Percentiles rank a stretch among this genome's conserved stretches.
Evolutionary conservation across 805 yeast genomes (phyloP).

Genomic region (Candida lessepsii): DNA sequence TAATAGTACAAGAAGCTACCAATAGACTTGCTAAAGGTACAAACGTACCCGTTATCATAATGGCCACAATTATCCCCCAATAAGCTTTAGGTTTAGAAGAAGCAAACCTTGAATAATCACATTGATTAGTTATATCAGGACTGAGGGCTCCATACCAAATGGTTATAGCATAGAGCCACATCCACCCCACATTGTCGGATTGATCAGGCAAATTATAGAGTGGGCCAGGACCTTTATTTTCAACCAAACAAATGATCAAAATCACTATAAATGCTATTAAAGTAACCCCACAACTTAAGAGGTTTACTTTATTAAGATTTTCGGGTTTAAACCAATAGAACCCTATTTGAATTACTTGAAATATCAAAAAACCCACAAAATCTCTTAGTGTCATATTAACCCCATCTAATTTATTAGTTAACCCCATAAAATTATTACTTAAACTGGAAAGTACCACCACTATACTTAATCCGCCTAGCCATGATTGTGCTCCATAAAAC

Average conservation of each 20-base stretch:
- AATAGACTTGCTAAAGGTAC: slow-evolving; percentile 48
- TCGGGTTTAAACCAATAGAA: slow-evolving; percentile 46
- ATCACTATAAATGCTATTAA: slow-evolving; percentile 40
- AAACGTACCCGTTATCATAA: slow-evolving; percentile 39
- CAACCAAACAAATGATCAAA: slow-evolving; percentile 23
- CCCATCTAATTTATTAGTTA: slow-evolving; percentile 37
- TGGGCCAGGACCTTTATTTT: slow-evolving; percentile 31
- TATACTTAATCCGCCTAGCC: slow-evolving; percentile 46
- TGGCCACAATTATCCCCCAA: slow-evolving; percentile 29
- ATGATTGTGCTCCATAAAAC: slow-evolving; percentile 48
- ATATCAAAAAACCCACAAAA: slow-evolving; percentile 43
- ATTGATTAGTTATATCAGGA: slow-evolving; percentile 39
- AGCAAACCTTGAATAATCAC: slow-evolving; percentile 39
- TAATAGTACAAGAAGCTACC: slow-evolving; percentile 43
- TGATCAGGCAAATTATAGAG: slow-evolving; percentile 9
- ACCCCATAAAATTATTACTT: slow-evolving; percentile 35
- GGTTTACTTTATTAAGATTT: slow-evolving; percentile 29
- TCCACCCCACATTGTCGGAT: slow-evolving; percentile 31
- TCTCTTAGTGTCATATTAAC: slow-evolving; percentile 42
- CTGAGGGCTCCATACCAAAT: slow-evolving; percentile 37
- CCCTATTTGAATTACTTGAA: slow-evolving; percentile 43
- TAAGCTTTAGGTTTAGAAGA: slow-evolving; percentile 2
- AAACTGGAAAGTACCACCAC: slow-evolving; percentile 37
- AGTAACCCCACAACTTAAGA: slow-evolving; percentile 24
- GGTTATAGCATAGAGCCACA: slow-evolving; percentile 38